Percentiles rank a stretch among this genome's conserved stretches.
These are phyloP conservation scores for Paramecium tetraurelia DNA, from an alignment of 73 alveolate genomes.

Conservation along the genomic window DNA sequence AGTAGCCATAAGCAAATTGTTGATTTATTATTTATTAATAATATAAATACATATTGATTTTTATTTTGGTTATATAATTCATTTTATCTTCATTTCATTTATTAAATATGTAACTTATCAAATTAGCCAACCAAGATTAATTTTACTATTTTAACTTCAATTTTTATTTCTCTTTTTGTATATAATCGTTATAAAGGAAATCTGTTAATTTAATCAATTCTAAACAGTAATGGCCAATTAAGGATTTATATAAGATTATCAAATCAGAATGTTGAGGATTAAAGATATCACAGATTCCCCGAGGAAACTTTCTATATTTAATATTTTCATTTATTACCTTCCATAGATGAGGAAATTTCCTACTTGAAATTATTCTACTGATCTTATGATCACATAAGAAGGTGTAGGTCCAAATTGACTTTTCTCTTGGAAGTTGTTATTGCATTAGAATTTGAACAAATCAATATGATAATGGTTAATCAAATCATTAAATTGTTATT, in stretches of 20 bases:
- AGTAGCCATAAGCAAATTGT: neutral
- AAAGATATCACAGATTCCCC: constrained; percentile 62
- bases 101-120: neutral
- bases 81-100: neutral
- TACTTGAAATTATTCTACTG: constrained; percentile 51
- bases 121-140: neutral
- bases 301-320: constrained; percentile 41
- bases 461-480: neutral
- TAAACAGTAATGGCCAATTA: constrained; percentile 36
- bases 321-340: neutral
- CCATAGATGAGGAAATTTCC: constrained; percentile 42
- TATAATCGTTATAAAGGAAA: neutral
- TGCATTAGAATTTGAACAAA: constrained; percentile 29
- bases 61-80: neutral
- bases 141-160: neutral
- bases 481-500: constrained; percentile 11
- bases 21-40: neutral
- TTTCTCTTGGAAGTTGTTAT: neutral
- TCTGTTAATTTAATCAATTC: constrained; percentile 39
- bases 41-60: neutral
- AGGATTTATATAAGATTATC: neutral
- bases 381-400: constrained; percentile 52
- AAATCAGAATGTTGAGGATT: constrained; percentile 63
- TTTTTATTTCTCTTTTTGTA: neutral
- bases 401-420: constrained; percentile 48